These are phyloP conservation scores for Pachysolen tannophilus DNA, from an alignment of 805 yeast species.

Conservation along the genomic window DNA sequence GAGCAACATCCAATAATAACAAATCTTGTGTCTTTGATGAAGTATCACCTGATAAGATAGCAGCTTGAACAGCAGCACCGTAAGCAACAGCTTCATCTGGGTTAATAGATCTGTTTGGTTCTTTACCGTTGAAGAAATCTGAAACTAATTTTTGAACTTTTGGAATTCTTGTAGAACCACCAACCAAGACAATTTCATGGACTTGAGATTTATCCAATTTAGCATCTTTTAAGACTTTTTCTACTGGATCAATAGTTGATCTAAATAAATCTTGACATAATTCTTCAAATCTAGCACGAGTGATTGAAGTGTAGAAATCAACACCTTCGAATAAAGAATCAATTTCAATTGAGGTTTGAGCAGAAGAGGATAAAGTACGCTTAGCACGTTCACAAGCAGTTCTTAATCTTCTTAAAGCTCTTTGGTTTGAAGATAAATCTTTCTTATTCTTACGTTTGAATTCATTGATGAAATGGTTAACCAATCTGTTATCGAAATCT, in stretches of 20 bases:
- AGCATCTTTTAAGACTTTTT: constrained; percentile 87
- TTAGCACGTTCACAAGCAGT: constrained; percentile 98
- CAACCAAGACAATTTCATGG: constrained; percentile 89
- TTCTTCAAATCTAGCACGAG: constrained; percentile 98
- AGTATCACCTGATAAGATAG: constrained; percentile 91
- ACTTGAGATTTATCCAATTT: constrained; percentile 85
- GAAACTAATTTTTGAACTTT: constrained; percentile 92
- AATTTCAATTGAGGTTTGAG: constrained; percentile 91
- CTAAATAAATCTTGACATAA: constrained; percentile 91
- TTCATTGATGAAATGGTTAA: constrained; percentile 85
- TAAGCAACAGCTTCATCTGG: constrained; percentile 99
- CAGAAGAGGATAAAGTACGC: constrained; percentile 94
- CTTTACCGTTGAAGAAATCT: constrained; percentile 95
- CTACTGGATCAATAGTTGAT: constrained; percentile 91
- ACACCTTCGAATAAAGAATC: constrained; percentile 92
- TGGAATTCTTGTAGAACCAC: constrained; percentile 99
- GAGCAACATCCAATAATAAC: constrained; percentile 92
- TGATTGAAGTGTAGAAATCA: constrained; percentile 91
- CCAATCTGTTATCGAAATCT: constrained; percentile 95
- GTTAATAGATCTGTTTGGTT: constrained; percentile 92
- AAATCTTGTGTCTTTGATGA: constrained; percentile 94
- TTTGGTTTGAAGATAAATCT: constrained; percentile 85
- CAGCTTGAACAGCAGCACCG: constrained; percentile 99
- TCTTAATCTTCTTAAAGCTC: constrained; percentile 96
- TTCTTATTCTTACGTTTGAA: constrained; percentile 97